phyloP scores from a whole-genome alignment of 768 basidiomycete species.

The Lactarius indigo region DNA sequence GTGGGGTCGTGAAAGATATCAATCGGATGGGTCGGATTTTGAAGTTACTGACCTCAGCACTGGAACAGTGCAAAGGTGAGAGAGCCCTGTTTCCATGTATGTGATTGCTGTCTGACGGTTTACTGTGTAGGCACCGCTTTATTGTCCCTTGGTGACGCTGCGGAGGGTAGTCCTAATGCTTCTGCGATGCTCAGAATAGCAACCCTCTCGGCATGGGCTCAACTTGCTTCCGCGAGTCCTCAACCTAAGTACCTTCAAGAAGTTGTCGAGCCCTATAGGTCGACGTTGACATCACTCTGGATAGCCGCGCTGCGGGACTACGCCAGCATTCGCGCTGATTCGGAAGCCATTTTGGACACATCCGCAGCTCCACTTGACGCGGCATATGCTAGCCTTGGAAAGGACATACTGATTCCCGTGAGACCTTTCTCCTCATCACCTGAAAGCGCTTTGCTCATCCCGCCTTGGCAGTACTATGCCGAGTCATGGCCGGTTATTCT shows the following conservation, averaged over 20 bases:
- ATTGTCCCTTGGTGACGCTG: slow-evolving; percentile 80
- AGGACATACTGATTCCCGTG: slow-evolving; percentile 89
- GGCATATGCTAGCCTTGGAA: slow-evolving; percentile 82
- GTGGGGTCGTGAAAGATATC: slow-evolving; percentile 90
- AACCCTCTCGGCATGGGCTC: slow-evolving; percentile 92
- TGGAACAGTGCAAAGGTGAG: slow-evolving; percentile 86
- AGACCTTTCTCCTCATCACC: slow-evolving; percentile 31
- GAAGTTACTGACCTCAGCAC: slow-evolving; percentile 78
- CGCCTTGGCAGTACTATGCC: slow-evolving; percentile 69
- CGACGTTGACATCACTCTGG: slow-evolving; percentile 79
- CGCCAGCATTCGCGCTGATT: slow-evolving; percentile 84
- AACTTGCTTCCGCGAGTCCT: slow-evolving; percentile 74
- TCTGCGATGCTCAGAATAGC: slow-evolving; percentile 93
- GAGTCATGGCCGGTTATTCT: slow-evolving; percentile 79
- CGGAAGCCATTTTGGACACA: slow-evolving; percentile 76
- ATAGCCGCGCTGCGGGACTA: slow-evolving; percentile 87
- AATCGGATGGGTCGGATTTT: slow-evolving; percentile 90
- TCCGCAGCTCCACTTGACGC: slow-evolving; percentile 74
- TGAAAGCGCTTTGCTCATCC: slow-evolving; percentile 2
- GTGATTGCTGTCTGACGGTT: slow-evolving; percentile 1
- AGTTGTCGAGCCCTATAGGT: slow-evolving; percentile 78
- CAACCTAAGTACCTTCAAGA: slow-evolving; percentile 72
- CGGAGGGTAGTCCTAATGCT: slow-evolving; percentile 88
- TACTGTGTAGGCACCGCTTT: slow-evolving; percentile 65
- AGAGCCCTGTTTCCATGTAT: slow-evolving; percentile 7